Evolutionary conservation across 306 rosid genomes (phyloP), one percentile per base, ranked within the genome.

Genomic region (Benincasa hispida): DNA sequence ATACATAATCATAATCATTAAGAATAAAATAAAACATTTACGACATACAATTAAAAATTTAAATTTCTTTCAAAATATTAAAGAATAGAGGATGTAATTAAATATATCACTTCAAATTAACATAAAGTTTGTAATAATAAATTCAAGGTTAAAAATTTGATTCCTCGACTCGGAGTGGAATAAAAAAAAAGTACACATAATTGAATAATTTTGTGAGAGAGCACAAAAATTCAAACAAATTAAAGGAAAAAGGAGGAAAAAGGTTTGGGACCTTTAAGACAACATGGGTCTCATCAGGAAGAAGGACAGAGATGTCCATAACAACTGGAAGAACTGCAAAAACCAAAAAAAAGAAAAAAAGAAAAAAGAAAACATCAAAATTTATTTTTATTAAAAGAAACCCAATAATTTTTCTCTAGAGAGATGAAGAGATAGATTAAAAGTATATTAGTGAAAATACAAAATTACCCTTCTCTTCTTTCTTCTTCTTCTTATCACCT

Each of bases 301-400:
- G 97, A 86, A 85, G 87, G 85, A 93, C 85, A 41, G 93, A 86
- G 88, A 93, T 81, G 47, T 93, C 98, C 84, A 90, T 78, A 41
- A 88, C 93, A 69, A 88, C 91, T 0, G 98, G 98, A 82, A 93
- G 98, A 86, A 90, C 98, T 93, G 93, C 89, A 85, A 22, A 85
- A 22, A 30, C 18, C 9, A 22, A 13, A 60, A 60, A 60, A 28
- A 54, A 63, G 8, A 37, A 9, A 2, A 14, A 9, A 62, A 0
- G 73, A 69, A 55, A 24, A 25, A 7, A 42, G 12, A 86, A 48
- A 3, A 9, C 3, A 41, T 41, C 2, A 41, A 42, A 45, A 45
- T 3, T 2, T 2, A 0, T 12, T 45, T 12, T 41, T 48, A 50
- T 18, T 0, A 5, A 51, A 19, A 6, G n/a, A 51, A 50, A 17